These are phyloP conservation scores for Cryphonectria radicalis DNA, from an alignment of 2,329 filamentous ascomycete species.

Conservation along the genomic window DNA sequence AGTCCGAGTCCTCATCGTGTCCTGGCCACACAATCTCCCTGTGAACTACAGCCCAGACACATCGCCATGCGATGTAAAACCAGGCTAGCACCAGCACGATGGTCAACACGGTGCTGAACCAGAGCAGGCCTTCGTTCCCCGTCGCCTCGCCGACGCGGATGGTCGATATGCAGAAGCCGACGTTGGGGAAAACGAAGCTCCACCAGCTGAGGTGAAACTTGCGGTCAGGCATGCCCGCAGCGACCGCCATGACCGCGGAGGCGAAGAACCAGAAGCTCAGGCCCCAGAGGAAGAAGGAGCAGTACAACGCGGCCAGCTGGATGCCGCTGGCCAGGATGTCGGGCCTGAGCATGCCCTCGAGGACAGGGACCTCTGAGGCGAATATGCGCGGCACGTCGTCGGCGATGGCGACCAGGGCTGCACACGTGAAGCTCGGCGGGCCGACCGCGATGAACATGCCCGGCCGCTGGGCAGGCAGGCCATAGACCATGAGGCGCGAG, in stretches of 20 bases:
- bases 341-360: constrained; percentile 38
- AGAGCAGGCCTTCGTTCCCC: constrained; percentile 55
- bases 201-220: constrained; percentile 58
- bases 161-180: constrained; percentile 63
- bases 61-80: constrained; percentile 54
- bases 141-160: constrained; percentile 61
- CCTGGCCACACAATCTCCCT: constrained; percentile 62
- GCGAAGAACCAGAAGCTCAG: constrained; percentile 63
- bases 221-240: constrained; percentile 40
- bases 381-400: constrained; percentile 41
- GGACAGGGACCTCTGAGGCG: constrained; percentile 41
- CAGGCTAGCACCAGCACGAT: constrained; percentile 59
- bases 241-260: constrained; percentile 50
- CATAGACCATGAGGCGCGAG: constrained; percentile 58
- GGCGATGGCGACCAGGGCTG: constrained; percentile 40
- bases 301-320: constrained; percentile 40
- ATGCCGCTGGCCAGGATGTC: constrained; percentile 32
- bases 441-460: constrained; percentile 70
- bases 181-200: constrained; percentile 70
- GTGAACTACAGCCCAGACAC: constrained; percentile 53
- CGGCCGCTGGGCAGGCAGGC: constrained; percentile 60
- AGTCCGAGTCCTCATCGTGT: constrained; percentile 57
- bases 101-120: constrained; percentile 60
- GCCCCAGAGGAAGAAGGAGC: constrained; percentile 66
- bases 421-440: constrained; percentile 54